A percentile compares a stretch with the other conserved stretches of the same genome.
phyloP scores from a whole-genome alignment of 192 early-diverging fungal species.

The Cladochytrium replicatum region DNA sequence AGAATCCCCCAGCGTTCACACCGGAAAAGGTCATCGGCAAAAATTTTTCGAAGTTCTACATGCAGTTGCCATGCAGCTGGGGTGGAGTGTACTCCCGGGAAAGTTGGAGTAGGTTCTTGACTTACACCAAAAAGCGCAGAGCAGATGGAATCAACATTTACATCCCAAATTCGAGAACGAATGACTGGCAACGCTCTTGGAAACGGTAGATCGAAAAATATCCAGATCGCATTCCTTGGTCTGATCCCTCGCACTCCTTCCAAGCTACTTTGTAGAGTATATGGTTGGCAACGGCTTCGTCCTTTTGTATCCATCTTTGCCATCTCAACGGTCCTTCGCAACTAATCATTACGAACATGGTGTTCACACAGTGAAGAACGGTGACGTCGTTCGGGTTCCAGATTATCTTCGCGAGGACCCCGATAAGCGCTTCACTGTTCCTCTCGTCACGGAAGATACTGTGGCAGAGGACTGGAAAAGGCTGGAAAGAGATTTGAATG shows the following conservation, averaged over 20 bases:
- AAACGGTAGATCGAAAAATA: conserved; percentile 14
- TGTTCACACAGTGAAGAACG: conserved; percentile 22
- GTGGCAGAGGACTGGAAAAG: too few species aligned
- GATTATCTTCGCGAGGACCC: conserved; percentile 10
- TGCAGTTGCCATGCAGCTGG: conserved; percentile 31
- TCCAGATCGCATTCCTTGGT: neutral
- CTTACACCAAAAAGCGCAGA: conserved; percentile 9
- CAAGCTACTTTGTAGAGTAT: conserved; percentile 24
- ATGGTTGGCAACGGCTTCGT: conserved; percentile 18
- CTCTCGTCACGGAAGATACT: too few species aligned
- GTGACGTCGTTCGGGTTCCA: conserved; percentile 8
- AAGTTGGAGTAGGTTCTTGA: conserved; percentile 12
- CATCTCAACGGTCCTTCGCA: conserved; percentile 21
- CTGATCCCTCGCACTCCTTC: conserved; percentile 6
- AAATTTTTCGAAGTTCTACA: conserved; percentile 12
- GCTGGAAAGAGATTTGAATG: too few species aligned
- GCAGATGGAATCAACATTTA: neutral
- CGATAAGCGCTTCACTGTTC: conserved; percentile 24
- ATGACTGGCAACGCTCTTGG: conserved; percentile 24
- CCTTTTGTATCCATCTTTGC: conserved; percentile 21
- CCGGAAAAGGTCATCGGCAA: conserved; percentile 6
- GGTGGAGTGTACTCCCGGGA: conserved; percentile 17
- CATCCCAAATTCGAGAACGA: conserved; percentile 14
- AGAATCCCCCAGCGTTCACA: conserved; percentile 14
- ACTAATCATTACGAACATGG: conserved; percentile 31